Evolutionary conservation across 1,284 basidiomycete species (phyloP), one percentile per base, ranked within the genome.

Genomic region (Ceratobasidium sp.): DNA sequence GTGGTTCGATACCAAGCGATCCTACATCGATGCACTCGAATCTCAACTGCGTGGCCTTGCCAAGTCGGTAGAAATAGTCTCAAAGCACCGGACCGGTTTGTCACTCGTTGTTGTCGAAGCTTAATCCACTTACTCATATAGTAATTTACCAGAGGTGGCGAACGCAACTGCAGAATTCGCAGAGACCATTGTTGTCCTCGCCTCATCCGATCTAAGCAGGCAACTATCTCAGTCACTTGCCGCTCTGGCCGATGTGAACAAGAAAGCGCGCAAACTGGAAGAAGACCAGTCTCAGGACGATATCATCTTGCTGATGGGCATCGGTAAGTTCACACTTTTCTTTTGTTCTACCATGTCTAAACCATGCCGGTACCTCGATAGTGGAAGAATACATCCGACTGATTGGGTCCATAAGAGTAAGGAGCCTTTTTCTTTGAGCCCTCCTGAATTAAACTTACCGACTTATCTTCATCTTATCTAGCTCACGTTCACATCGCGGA

Each of bases 351-450:
- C 12, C 26, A 4, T 26, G 42, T 23, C 40, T 64, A 56, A 50
- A 48, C 15, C 4, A 38, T 57, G 28, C n/a, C 23, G 54, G 6
- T 54, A 17, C 26, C 26, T 64, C 20, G 42, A 42, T 84, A 88
- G 93, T 91, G 61, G 96, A 99, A 83, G 97, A 98, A 85, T 99
- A 99, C 84, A 91, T 96, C 40, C 89, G 97, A 61, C 88, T 98
- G 67, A 96, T 98, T 78, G 93, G 91, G 79, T 96, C 94, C 78
- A 96, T 98, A 69, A 89, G 96, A 81, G 94, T 96, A 82, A 79
- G 92, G 86, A 28, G 48, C 66, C 64, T 23, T 61, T 54, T 78
- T 44, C 54, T n/a, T 44, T 28, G 26, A 7, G 9, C 6, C 33
- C 28, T 26, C 48, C 33, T 59, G 1, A 10, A 52, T 46, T 15